Evolutionary conservation across 371 early-diverging fungal genomes (phyloP).

Genomic region (Mucor sp.): DNA sequence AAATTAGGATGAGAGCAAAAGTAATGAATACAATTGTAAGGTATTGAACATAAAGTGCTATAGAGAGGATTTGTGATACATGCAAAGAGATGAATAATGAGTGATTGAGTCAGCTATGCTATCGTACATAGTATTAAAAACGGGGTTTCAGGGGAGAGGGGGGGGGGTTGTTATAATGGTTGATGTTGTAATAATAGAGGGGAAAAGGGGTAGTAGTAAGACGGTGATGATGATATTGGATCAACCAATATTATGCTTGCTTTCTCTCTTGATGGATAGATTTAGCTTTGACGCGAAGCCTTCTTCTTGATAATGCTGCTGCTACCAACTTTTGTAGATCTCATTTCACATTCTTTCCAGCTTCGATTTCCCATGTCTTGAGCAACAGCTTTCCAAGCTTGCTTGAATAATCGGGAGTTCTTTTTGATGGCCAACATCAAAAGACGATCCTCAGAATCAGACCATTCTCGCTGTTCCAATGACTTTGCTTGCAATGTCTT

Average conservation of each 20-base stretch:
- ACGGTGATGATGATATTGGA: background rate
- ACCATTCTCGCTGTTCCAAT: slow-evolving; percentile 36
- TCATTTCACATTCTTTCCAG: slow-evolving; percentile 41
- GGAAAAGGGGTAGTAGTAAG: background rate
- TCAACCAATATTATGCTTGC: background rate
- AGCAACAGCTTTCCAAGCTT: slow-evolving; percentile 46
- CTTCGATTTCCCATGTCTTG: slow-evolving; percentile 32
- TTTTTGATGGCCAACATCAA: slow-evolving; percentile 37
- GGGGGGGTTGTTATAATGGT: background rate
- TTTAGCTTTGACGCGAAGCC: background rate
- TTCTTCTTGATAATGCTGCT: slow-evolving; percentile 1
- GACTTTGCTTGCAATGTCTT: slow-evolving; percentile 33
- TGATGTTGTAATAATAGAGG: background rate
- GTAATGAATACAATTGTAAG: background rate
- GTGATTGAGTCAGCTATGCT: background rate
- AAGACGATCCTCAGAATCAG: slow-evolving; percentile 31
- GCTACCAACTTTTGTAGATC: slow-evolving; percentile 17
- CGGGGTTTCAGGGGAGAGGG: background rate
- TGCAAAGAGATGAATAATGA: background rate
- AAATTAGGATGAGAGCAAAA: background rate
- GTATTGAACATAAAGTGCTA: background rate
- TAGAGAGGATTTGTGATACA: background rate
- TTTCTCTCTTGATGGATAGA: background rate
- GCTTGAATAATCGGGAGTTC: slow-evolving; percentile 35
- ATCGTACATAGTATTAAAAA: slow-evolving; percentile 1